Evolutionary conservation across 108 stramenopile genomes (phyloP), one percentile per base, ranked within the genome.

Genomic region (Skeletonema marinoi): DNA sequence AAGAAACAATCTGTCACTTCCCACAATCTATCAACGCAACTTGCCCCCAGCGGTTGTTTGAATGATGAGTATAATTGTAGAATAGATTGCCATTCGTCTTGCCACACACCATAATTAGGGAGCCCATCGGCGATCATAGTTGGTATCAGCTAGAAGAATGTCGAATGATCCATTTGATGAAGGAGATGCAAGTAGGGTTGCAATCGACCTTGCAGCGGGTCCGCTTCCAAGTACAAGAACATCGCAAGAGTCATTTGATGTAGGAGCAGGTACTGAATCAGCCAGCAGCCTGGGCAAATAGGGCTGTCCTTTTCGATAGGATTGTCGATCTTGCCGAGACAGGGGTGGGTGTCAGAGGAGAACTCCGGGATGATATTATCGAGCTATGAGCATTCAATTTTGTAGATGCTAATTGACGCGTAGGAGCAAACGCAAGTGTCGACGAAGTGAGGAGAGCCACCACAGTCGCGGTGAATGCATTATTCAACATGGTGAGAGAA

Each of bases 41-140:
- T 69, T 36, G 25, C 19, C 3, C 44, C 63, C 19, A 84, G 66
- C 16, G 78, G 59, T 56, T 71, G 79, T 12, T 51, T 3, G 46
- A 79, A 83, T 5, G 82, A 74, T 32, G 60, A 33, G 38, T 58
- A 83, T 71, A 68, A 32, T 16, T 51, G 32, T 32, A 56, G 38
- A 29, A 97, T 81, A 42, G 92, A 79, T 60, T 93, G 78, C 97
- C 97, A 98, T 85, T 98, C 97, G 70, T 96, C 93, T 68, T 92
- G 77, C 97, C 97, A 98, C 9, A 96, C 95, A 32, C 97, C 97
- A 81, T 96, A 98, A 73, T 96, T 97, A n/a, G 48, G 96, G 93
- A 38, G 85, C 78, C 94, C 93, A 96, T 65, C 83, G 78, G 16
- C 74, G 54, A 72, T 96, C 93, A 58, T 89, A 86, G 70, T 90